These are phyloP conservation scores for Ogataea allantospora DNA, from an alignment of 805 yeast genomes.

Conservation along the genomic window DNA sequence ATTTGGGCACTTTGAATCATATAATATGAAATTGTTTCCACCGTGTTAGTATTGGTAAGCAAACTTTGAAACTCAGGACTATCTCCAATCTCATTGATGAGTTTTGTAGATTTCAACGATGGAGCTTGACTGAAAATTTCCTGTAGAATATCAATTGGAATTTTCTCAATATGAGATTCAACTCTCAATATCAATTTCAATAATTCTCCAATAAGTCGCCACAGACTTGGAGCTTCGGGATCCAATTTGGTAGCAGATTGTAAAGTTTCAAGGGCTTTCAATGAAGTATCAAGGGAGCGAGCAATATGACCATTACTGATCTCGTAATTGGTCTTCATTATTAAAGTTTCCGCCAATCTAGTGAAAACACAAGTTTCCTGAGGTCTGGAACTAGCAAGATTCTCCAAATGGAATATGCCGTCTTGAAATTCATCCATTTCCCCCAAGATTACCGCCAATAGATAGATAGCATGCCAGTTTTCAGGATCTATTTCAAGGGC, in stretches of 20 bases:
- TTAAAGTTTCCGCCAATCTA: slow-evolving; percentile 55
- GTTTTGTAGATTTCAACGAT: neutral
- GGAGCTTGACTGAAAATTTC: slow-evolving; percentile 29
- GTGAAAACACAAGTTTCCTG: slow-evolving; percentile 49
- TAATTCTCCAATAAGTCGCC: slow-evolving; percentile 66
- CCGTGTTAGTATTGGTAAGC: slow-evolving; percentile 30
- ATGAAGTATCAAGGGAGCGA: slow-evolving; percentile 53
- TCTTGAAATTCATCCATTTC: slow-evolving; percentile 64
- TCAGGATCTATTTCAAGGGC: slow-evolving; percentile 54
- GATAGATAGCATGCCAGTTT: slow-evolving; percentile 62
- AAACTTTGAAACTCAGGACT: slow-evolving; percentile 11
- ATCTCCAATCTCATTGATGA: slow-evolving; percentile 8
- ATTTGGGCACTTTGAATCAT: slow-evolving; percentile 47
- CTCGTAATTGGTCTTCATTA: slow-evolving; percentile 52
- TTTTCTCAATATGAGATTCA: slow-evolving; percentile 47
- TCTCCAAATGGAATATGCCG: slow-evolving; percentile 49
- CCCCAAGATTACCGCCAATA: slow-evolving; percentile 64
- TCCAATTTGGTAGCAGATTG: slow-evolving; percentile 21
- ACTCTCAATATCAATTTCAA: slow-evolving; percentile 52
- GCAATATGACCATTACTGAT: slow-evolving; percentile 63
- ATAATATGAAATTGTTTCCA: slow-evolving; percentile 25
- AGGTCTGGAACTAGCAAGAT: slow-evolving; percentile 40
- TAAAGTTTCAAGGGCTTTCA: slow-evolving; percentile 36
- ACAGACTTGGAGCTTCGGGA: slow-evolving; percentile 48
- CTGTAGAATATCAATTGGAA: slow-evolving; percentile 45